Conservation (phyloP, 306 rosid genomes). For the Vigna hirtella region DNA sequence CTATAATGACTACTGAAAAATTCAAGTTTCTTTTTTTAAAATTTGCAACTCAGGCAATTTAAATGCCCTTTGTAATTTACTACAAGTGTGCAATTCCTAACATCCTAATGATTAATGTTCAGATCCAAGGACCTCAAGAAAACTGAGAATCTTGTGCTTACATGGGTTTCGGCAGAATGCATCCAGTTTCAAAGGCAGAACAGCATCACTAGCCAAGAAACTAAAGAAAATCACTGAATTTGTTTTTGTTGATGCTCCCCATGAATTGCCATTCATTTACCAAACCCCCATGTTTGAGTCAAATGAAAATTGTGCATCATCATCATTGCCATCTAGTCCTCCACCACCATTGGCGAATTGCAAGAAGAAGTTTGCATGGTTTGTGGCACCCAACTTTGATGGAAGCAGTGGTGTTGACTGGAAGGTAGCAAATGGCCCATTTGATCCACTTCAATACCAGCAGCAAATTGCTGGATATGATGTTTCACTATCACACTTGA, state of each 20-base stretch:
- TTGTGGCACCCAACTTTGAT: slow-evolving; percentile 56
- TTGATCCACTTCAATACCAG: slow-evolving; percentile 84
- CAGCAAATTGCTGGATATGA: slow-evolving; percentile 78
- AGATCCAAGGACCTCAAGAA: slow-evolving; percentile 66
- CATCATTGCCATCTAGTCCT: slow-evolving; percentile 46
- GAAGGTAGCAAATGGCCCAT: slow-evolving; percentile 74
- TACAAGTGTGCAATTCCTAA: slow-evolving; percentile 26
- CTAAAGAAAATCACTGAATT: slow-evolving; percentile 76
- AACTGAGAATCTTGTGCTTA: slow-evolving; percentile 82
- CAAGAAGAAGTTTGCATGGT: slow-evolving; percentile 88
- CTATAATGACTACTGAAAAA: not conserved
- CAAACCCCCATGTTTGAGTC: slow-evolving; percentile 48
- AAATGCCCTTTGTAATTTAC: slow-evolving; percentile 9
- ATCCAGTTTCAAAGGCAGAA: slow-evolving; percentile 86
- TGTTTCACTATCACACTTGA: slow-evolving; percentile 63
- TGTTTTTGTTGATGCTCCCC: slow-evolving; percentile 81
- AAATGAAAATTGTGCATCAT: slow-evolving; percentile 37
- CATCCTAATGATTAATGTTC: slow-evolving; percentile 46
- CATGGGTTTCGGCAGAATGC: slow-evolving; percentile 97
- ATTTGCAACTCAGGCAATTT: slow-evolving; percentile 34
- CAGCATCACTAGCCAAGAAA: slow-evolving; percentile 85
- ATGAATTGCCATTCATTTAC: slow-evolving; percentile 82
- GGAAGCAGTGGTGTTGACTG: slow-evolving; percentile 50
- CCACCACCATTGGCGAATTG: slow-evolving; percentile 71
- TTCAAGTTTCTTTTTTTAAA: slow-evolving; percentile 25